Evolutionary conservation across 257 asterid genomes (phyloP), one percentile per base, ranked within the genome.

Genomic region (Scutellaria baicalensis): DNA sequence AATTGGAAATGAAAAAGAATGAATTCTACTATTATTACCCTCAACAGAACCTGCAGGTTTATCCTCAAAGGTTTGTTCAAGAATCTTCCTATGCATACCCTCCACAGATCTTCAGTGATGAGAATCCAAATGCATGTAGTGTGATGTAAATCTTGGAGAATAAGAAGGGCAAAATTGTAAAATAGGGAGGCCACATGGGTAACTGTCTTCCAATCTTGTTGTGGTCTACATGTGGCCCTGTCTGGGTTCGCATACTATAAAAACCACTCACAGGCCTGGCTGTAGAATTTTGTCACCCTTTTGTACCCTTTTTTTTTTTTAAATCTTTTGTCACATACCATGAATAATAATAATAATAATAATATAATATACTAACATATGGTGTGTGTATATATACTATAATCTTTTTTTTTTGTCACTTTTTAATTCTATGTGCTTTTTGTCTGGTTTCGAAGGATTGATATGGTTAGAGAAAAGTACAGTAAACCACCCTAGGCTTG

Each of bases 81-180:
- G 90, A 85, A 40, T 64, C 68, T 50, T 49, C 80, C 35, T 42
- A 76, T 21, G 83, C 84, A 17, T 82, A 82, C 62, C 84, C 87
- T 3, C 90, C 90, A n/a, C 90, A 85, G 78, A 82, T 85, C 62
- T 85, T 85, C 44, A 85, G 90, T 56, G 90, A 85, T 62, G 90
- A 85, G 84, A 85, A 85, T 64, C 90, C 90, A 42, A 82, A 85
- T 66, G 88, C 90, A 17, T 85, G 90, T 55, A 10, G 72, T 5
- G 80, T 85, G 21, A 78, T 85, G 87, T 85, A 78, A 85, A 77
- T 74, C 55, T 9, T 9, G 67, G 13, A 6, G 43, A 47, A 5
- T 27, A 1, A 10, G 71, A 59, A 64, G 85, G 88, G 81, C 64
- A 73, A 16, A 76, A 70, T 58, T 64, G 82, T 74, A 75, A 83